Evolutionary conservation across 140 eudicot species (phyloP).

Genomic region (Ambrosia hybrid): DNA sequence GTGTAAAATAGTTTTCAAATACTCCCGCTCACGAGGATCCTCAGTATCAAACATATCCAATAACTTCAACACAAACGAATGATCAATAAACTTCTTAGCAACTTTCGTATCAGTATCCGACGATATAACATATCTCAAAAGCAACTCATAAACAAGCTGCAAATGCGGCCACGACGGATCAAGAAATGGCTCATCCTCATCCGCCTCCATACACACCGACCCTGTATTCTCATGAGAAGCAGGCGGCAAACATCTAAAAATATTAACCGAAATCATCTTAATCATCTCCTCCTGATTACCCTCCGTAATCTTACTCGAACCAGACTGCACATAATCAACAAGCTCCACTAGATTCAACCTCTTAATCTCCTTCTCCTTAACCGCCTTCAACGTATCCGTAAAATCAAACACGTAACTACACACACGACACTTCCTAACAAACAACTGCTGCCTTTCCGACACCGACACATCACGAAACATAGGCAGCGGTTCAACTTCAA

Average conservation of each 20-base stretch:
- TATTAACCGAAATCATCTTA: slow-evolving; percentile 59
- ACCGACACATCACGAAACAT: slow-evolving; percentile 56
- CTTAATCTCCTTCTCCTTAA: slow-evolving; percentile 74
- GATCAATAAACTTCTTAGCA: slow-evolving; percentile 78
- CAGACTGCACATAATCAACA: slow-evolving; percentile 70
- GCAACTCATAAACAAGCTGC: slow-evolving; percentile 72
- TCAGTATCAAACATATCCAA: slow-evolving; percentile 79
- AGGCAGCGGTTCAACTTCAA: slow-evolving; percentile 55
- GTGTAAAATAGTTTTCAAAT: slow-evolving; percentile 75
- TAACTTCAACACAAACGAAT: slow-evolving; percentile 61
- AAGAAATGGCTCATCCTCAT: slow-evolving; percentile 71
- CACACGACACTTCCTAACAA: slow-evolving; percentile 46
- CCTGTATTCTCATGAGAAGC: slow-evolving; percentile 69
- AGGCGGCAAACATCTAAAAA: slow-evolving; percentile 73
- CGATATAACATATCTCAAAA: slow-evolving; percentile 63
- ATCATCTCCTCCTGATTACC: slow-evolving; percentile 70
- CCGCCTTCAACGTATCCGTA: slow-evolving; percentile 53
- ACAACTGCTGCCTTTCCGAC: slow-evolving; percentile 51
- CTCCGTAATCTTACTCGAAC: slow-evolving; percentile 53
- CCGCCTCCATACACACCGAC: slow-evolving; percentile 49
- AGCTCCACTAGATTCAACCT: slow-evolving; percentile 67
- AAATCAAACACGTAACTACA: slow-evolving; percentile 61
- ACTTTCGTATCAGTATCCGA: slow-evolving; percentile 67
- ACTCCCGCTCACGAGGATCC: slow-evolving; percentile 81
- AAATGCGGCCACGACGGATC: slow-evolving; percentile 92